Evolutionary conservation across 140 eudicot species (phyloP).

Genomic region (Ambrosia hybrid): DNA sequence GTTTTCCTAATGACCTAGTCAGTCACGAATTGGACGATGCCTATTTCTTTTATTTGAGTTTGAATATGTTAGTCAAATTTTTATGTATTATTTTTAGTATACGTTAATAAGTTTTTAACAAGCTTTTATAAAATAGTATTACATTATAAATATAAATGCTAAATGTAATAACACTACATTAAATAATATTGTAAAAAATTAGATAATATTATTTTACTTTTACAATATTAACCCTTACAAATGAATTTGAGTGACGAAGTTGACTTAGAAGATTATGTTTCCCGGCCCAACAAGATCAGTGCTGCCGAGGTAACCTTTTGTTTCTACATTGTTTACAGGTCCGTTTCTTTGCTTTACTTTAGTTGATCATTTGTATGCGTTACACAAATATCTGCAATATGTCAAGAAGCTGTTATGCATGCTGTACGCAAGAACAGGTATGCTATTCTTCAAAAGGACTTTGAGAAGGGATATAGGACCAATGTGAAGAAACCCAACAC

Average conservation of each 20-base stretch:
- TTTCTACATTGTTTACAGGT: background rate
- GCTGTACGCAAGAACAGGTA: background rate
- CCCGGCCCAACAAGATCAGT: slow-evolving; percentile 79
- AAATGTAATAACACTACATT: no score
- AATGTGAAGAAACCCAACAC: background rate
- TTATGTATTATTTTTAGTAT: no score
- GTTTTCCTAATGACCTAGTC: no score
- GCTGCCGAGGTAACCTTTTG: slow-evolving; percentile 46
- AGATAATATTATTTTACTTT: no score
- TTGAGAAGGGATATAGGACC: background rate
- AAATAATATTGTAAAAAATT: no score
- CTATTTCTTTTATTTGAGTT: no score
- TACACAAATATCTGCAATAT: background rate
- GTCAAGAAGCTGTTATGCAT: background rate
- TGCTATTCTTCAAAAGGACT: background rate
- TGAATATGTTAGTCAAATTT: no score
- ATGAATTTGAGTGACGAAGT: slow-evolving; percentile 80
- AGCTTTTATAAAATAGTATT: no score
- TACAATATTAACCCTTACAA: background rate
- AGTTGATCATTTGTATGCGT: no score
- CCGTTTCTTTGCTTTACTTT: background rate
- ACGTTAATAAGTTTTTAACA: no score
- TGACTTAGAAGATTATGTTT: slow-evolving; percentile 84
- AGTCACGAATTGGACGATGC: no score
- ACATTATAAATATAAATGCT: no score